phyloP scores from a whole-genome alignment of 306 rosid genomes.

The Sphenostylis stenocarpa region DNA sequence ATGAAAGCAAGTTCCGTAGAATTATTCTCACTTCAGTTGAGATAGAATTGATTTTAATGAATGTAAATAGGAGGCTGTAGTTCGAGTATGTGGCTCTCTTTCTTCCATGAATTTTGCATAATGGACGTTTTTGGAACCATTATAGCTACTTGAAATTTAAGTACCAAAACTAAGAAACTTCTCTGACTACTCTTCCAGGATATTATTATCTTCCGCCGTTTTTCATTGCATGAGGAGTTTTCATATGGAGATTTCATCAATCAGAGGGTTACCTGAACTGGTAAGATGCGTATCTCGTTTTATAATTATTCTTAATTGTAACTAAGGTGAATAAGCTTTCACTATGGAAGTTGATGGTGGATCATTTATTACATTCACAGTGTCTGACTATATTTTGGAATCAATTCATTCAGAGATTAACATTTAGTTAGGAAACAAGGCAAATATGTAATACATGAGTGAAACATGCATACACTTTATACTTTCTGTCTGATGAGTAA shows the following conservation, averaged over 20 bases:
- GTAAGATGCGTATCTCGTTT: conserved; percentile 41
- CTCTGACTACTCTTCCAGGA: conserved; percentile 33
- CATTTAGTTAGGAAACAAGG: neutral
- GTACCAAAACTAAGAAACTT: conserved; percentile 8
- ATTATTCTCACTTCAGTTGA: neutral
- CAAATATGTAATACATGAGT: neutral
- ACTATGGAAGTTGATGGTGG: neutral
- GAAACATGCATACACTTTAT: neutral
- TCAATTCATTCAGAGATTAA: neutral
- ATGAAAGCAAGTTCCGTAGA: neutral
- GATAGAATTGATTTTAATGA: neutral
- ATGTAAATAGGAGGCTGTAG: neutral
- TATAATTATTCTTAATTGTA: neutral
- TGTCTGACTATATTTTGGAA: neutral
- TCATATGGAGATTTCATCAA: conserved; percentile 65
- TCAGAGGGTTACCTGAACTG: conserved; percentile 57
- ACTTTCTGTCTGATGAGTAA: neutral
- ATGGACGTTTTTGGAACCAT: neutral
- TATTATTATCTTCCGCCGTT: conserved; percentile 18
- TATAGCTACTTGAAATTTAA: conserved; percentile 2
- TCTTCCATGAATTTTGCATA: conserved; percentile 12
- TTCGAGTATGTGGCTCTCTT: neutral
- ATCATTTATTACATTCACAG: neutral
- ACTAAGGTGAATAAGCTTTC: neutral
- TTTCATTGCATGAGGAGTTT: conserved; percentile 26